Base-by-base conservation (phyloP, 2,329 filamentous ascomycete species). In the Exophiala sp. region DNA sequence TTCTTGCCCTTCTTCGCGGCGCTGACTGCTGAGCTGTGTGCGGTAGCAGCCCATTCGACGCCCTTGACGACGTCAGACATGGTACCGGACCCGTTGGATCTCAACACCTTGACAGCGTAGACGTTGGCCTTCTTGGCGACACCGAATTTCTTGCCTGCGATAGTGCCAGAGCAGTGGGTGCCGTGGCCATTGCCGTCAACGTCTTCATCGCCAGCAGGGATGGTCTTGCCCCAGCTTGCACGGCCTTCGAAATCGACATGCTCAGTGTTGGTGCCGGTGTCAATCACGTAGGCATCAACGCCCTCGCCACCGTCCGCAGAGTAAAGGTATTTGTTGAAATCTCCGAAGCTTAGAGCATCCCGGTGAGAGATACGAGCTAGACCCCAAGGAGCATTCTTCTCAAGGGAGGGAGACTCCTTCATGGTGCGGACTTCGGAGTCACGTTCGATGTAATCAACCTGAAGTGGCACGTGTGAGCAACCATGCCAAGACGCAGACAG, bases 31-130 rank as follows among this genome's bases (percentile, higher is more conserved):
- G 87, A 80, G 43, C 79, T 65, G 73, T 98, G 94, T 61, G 81
- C 73, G 65, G 83, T 80, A 61, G 88, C 90, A 64, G 93, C 93
- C 75, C 81, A 97, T 74, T 98, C 91, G 58, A 98, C 93, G 70
- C 93, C 93, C 77, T 95, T 95, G 66, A 98, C 88, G 62, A 98
- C 93, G 67, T 98, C 93, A 51, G 90, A 90, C 94, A 98, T 98
- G 68, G 88, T 90, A 64, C 93, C 93, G 43, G 91, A 96, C 64
- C 93, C 93, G 72, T 95, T 98, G 64, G 91, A 96, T 68, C 86
- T 83, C 63, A 98, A 86, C 34, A 98, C 93, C 84, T 98, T 98
- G 78, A 98, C 90, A 59, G 93, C 93, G 66, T 94, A 90, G 70
- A 98, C 78, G 63, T 88, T 83, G 67, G 94, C 93, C 82, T 97